Conservation (phyloP, 176 grass and related monocot species). For the Tuctoria greenei region DNA sequence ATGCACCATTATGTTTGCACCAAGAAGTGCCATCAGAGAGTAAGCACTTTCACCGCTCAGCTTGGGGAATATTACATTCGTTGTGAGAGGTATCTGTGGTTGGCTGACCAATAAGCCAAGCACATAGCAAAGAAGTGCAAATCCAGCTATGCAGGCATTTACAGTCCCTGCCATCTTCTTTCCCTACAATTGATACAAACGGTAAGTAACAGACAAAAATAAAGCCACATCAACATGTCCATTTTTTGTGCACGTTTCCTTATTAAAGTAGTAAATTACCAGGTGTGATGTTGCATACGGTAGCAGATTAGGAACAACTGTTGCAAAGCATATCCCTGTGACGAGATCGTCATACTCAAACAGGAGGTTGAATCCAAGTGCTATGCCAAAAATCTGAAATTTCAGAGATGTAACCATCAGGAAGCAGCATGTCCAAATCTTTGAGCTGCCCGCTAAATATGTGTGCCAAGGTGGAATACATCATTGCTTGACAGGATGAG, state of each 20-base stretch:
- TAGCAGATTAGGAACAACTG: slow-evolving; percentile 52
- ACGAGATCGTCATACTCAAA: slow-evolving; percentile 51
- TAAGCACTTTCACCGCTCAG: slow-evolving; percentile 81
- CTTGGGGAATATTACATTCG: slow-evolving; percentile 81
- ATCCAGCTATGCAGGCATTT: slow-evolving; percentile 54
- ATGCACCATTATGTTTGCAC: slow-evolving; percentile 78
- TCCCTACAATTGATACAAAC: slow-evolving; percentile 42
- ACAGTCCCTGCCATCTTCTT: slow-evolving; percentile 43
- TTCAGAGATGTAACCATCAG: not conserved
- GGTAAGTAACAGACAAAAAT: not conserved
- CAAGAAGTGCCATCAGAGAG: slow-evolving; percentile 82
- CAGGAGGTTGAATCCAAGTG: slow-evolving; percentile 68
- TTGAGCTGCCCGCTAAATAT: not conserved
- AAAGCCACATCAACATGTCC: slow-evolving; percentile 8
- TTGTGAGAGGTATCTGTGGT: slow-evolving; percentile 62
- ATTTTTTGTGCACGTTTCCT: not conserved
- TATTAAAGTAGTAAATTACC: slow-evolving; percentile 40
- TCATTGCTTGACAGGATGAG: not conserved
- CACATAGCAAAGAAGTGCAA: slow-evolving; percentile 71
- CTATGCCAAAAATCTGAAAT: slow-evolving; percentile 69
- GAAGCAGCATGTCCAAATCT: not conserved
- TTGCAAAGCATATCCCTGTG: slow-evolving; percentile 46
- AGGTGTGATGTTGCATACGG: slow-evolving; percentile 40
- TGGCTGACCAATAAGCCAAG: slow-evolving; percentile 77
- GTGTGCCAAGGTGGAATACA: slow-evolving; percentile 4